Evolutionary conservation across 306 rosid genomes (phyloP).

Genomic region (Sphenostylis stenocarpa): DNA sequence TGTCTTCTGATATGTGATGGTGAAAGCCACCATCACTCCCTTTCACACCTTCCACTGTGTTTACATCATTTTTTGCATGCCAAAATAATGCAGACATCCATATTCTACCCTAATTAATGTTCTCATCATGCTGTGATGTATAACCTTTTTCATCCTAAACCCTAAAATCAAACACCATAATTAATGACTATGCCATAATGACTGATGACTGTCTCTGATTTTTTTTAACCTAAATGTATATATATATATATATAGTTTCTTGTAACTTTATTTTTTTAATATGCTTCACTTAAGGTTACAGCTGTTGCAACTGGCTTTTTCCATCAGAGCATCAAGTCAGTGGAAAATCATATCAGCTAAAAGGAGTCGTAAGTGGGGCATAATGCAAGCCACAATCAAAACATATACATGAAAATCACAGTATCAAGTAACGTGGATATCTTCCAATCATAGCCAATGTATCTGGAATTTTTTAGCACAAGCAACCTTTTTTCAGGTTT

Average conservation of each 20-base stretch:
- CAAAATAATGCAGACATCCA: background rate
- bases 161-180: background rate
- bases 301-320: constrained; percentile 33
- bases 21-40: constrained; percentile 9
- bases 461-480: constrained; percentile 21
- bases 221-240: background rate
- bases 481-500: constrained; percentile 34
- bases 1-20: constrained; percentile 6
- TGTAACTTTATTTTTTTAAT: constrained; percentile 29
- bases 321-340: constrained; percentile 25
- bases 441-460: constrained; percentile 24
- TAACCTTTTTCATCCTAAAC: background rate
- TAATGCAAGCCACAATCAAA: constrained; percentile 51
- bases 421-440: constrained; percentile 34
- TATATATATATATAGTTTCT: background rate
- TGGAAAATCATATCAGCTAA: constrained; percentile 36
- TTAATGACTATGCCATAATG: background rate
- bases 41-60: background rate
- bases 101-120: background rate
- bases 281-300: constrained; percentile 52
- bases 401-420: constrained; percentile 39
- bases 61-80: constrained; percentile 8
- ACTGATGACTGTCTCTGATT: too few relatives aligned
- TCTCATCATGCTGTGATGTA: background rate
- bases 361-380: constrained; percentile 45